Percentiles rank a stretch among this genome's conserved stretches.
These are phyloP conservation scores for Tuber calosporum DNA, from an alignment of 495 filamentous ascomycete species.

Conservation along the genomic window DNA sequence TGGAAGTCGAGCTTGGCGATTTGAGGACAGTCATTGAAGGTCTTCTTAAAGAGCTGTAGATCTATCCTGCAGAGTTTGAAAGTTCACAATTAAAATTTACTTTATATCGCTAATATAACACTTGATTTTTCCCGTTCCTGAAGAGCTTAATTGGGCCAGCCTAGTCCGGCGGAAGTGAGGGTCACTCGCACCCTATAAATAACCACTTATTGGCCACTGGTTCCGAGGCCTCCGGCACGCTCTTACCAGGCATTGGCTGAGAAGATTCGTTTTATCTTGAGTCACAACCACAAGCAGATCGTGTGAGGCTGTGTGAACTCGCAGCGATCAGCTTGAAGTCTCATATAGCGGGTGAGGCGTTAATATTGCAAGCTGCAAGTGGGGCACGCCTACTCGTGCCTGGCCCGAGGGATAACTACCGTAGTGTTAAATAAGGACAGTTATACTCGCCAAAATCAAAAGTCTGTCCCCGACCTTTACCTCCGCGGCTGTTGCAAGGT, in stretches of 20 bases:
- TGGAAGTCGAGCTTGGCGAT: constrained; percentile 45
- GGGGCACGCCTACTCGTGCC: not conserved
- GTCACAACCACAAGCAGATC: not conserved
- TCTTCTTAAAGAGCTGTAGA: constrained; percentile 27
- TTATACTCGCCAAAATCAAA: no score
- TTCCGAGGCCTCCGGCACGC: not conserved
- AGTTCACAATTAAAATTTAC: not conserved
- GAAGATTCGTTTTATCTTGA: not conserved
- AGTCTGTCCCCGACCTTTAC: no score
- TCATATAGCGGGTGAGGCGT: not conserved
- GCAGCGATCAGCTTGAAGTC: not conserved
- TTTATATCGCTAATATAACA: not conserved
- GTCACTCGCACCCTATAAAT: not conserved
- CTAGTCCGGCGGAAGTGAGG: not conserved
- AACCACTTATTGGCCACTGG: not conserved
- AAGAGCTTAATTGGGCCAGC: not conserved
- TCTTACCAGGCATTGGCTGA: not conserved
- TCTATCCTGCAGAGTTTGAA: not conserved
- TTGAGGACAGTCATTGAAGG: constrained; percentile 20
- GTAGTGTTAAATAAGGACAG: no score
- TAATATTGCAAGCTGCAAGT: not conserved
- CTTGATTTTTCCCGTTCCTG: not conserved
- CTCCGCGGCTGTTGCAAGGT: no score
- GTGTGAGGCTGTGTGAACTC: not conserved
- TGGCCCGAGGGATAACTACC: no score